A percentile compares a stretch with the other conserved stretches of the same genome.
These are phyloP conservation scores for Oryza punctata DNA, from an alignment of 176 grass and related monocot genomes.

Conservation along the genomic window DNA sequence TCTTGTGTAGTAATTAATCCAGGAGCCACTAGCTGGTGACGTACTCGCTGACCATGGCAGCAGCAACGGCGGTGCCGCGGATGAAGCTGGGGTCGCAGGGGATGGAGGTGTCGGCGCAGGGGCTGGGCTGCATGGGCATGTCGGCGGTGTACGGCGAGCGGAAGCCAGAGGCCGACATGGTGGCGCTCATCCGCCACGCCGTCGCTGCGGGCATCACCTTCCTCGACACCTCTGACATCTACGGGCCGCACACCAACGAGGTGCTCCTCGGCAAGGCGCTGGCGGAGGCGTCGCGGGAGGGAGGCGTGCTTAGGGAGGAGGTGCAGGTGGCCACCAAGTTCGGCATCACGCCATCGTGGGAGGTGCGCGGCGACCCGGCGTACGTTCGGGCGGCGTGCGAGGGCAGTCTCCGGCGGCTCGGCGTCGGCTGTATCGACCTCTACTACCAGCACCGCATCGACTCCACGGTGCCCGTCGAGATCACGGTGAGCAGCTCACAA, in stretches of 20 bases:
- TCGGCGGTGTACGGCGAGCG: too few relatives aligned
- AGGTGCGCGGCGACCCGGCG: not conserved
- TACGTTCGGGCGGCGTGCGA: conserved; percentile 62
- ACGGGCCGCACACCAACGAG: conserved; percentile 57
- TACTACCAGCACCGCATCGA: conserved; percentile 80
- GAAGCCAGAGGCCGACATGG: too few relatives aligned
- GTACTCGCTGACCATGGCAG: too few relatives aligned
- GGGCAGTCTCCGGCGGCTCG: conserved; percentile 55
- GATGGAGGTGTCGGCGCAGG: too few relatives aligned
- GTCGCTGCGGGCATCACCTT: conserved; percentile 53
- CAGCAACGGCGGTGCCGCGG: too few relatives aligned
- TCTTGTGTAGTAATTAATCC: too few relatives aligned
- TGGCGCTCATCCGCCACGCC: not conserved
- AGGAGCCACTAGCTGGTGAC: too few relatives aligned
- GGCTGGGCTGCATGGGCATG: too few relatives aligned
- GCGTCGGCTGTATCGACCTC: conserved; percentile 59
- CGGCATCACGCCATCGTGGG: not conserved
- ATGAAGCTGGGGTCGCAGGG: too few relatives aligned
- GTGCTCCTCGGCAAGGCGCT: too few relatives aligned
- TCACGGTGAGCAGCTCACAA: conserved; percentile 42
- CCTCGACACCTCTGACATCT: conserved; percentile 63
- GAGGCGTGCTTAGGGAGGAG: conserved; percentile 33
- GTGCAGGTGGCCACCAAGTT: conserved; percentile 55
- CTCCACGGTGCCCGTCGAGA: conserved; percentile 59
- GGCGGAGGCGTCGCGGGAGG: not conserved